These are phyloP conservation scores for Komagataella mondaviorum DNA, from an alignment of 805 yeast genomes.

Conservation along the genomic window DNA sequence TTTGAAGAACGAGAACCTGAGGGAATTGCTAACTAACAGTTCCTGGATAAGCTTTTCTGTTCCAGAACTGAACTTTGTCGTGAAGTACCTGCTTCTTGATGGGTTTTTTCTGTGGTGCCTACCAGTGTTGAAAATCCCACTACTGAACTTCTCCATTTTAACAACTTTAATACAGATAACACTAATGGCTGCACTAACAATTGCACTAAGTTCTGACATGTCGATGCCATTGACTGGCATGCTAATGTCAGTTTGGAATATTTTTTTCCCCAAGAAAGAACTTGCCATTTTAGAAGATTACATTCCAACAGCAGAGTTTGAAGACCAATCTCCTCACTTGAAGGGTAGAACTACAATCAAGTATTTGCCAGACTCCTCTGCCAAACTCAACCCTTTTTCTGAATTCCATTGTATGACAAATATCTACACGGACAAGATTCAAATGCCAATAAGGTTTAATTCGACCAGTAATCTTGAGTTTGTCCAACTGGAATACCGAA, in stretches of 20 bases:
- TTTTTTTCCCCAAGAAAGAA: slow-evolving; percentile 15
- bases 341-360: slow-evolving; percentile 74
- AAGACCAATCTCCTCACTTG: slow-evolving; percentile 49
- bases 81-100: slow-evolving; percentile 66
- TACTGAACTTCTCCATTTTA: slow-evolving; percentile 50
- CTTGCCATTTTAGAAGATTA: slow-evolving; percentile 17
- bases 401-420: slow-evolving; percentile 48
- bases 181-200: slow-evolving; percentile 31
- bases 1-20: slow-evolving; percentile 29
- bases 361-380: slow-evolving; percentile 84
- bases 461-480: slow-evolving; percentile 61
- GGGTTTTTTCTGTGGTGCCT: slow-evolving; percentile 55
- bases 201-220: slow-evolving; percentile 38
- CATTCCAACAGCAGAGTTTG: slow-evolving; percentile 19
- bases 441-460: slow-evolving; percentile 68
- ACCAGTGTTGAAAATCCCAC: slow-evolving; percentile 67
- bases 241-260: slow-evolving; percentile 7
- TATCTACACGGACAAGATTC: slow-evolving; percentile 15
- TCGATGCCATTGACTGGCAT: slow-evolving; percentile 29
- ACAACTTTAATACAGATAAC: slow-evolving; percentile 35
- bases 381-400: slow-evolving; percentile 63
- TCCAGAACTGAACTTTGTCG: slow-evolving; percentile 43
- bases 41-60: slow-evolving; percentile 22
- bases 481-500: slow-evolving; percentile 50
- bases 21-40: slow-evolving; percentile 8